Base-by-base conservation (phyloP, 495 filamentous ascomycete species). In the Astrothelium macrocarpum region DNA sequence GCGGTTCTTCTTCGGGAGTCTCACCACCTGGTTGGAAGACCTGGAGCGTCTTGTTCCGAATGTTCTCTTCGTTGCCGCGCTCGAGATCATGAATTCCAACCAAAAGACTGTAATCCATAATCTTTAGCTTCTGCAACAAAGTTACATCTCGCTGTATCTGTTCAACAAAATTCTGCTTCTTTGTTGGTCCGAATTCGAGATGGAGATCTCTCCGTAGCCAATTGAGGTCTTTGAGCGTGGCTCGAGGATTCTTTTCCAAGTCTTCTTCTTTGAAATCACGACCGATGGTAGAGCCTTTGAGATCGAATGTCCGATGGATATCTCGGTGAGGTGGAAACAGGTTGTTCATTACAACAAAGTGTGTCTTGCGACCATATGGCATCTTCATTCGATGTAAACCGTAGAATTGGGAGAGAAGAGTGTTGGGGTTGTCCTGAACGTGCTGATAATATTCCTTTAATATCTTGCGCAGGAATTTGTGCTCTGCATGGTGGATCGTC, bases 301-400 rank as follows among this genome's bases (percentile, higher is more conserved):
- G 72, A 71, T 99, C 94, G 67, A 96, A 99, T 2, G 91, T 97
- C 68, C 90, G 84, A 77, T 99, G 94, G 62, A 99, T 97, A 74
- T 99, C 94, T 60, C 92, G 84, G 75, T 99, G 94, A 3, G 94
- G 94, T 20, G 94, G 94, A 69, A 99, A 97, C 23, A 99, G 82
- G 70, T 99, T 99, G 80, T 99, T 99, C 94, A 99, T 99, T 68
- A 99, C 91, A 36, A 99, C 95, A 67, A 99, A 99, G 74, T 99
- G 95, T 65, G 97, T 97, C 79, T 99, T 99, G 65, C 90, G 86
- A 36, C 95, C 94, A 71, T 95, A 99, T 0, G 94, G 92, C 79
- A 97, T 95, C 79, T 99, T 99, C 64, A 99, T 95, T 53, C 94
- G 86, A 76, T 99, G 94, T 20, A 99, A 80, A 49, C 94, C 94